These are phyloP conservation scores for Cercospora nicotianae DNA, from an alignment of 2,329 filamentous ascomycete species.

Conservation along the genomic window DNA sequence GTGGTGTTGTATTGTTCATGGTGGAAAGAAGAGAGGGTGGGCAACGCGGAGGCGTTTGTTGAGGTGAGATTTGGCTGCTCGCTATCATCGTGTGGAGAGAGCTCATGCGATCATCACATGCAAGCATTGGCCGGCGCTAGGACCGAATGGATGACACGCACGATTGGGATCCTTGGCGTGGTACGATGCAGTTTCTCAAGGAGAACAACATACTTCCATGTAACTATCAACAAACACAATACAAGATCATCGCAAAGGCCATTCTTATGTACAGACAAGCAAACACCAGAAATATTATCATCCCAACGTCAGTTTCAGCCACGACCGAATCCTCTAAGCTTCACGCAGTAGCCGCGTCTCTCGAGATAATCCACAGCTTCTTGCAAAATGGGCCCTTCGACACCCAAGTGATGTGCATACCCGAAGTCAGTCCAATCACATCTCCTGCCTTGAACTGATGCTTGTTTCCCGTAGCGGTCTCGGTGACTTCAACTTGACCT, in stretches of 20 bases:
- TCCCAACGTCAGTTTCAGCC: no score
- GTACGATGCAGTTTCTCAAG: neutral
- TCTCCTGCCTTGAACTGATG: conserved; percentile 11
- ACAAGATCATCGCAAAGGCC: no score
- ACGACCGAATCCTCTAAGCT: no score
- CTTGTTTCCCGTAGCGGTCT: conserved; percentile 9
- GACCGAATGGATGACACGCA: neutral
- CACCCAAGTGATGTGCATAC: conserved; percentile 11
- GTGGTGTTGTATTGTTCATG: neutral
- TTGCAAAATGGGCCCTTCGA: conserved; percentile 11
- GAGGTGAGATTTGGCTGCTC: neutral
- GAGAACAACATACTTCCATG: no score
- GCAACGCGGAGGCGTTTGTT: neutral
- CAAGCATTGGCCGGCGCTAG: neutral
- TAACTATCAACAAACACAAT: no score
- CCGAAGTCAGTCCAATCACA: conserved; percentile 10
- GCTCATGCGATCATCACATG: neutral
- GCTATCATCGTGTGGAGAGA: neutral
- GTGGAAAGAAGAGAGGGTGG: neutral
- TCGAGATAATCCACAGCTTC: conserved; percentile 14
- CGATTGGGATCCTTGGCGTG: neutral
- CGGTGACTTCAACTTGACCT: conserved; percentile 7
- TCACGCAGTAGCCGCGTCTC: neutral
- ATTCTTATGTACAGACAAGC: no score
- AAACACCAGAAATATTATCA: no score